These are phyloP conservation scores for Heliamphora pulchella DNA, from an alignment of 179 eudicot genomes.

Conservation along the genomic window DNA sequence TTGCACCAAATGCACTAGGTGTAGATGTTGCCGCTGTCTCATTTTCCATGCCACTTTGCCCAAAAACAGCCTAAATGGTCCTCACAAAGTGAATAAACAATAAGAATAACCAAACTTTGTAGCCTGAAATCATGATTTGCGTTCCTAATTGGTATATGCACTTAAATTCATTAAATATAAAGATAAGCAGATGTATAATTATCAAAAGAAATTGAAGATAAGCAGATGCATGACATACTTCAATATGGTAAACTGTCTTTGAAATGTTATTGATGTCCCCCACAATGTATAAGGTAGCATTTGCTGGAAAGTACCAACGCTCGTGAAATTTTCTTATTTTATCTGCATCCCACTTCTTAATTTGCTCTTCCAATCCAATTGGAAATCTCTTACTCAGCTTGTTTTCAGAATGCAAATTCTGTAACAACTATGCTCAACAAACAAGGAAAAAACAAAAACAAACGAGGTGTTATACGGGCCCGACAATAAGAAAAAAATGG, in stretches of 20 bases:
- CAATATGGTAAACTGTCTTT: conserved; percentile 75
- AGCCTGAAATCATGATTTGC: not conserved
- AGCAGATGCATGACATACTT: conserved; percentile 46
- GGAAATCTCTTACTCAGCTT: conserved; percentile 97
- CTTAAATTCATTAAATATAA: not conserved
- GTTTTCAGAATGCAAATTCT: conserved; percentile 97
- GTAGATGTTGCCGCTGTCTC: conserved; percentile 53
- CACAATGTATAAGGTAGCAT: conserved; percentile 89
- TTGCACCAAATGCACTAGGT: conserved; percentile 86
- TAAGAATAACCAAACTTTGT: not conserved
- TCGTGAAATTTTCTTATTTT: conserved; percentile 93
- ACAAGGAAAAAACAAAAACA: conserved; percentile 1
- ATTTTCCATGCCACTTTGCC: conserved; percentile 57
- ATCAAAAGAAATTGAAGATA: not conserved
- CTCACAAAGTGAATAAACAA: not conserved
- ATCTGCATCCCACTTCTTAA: conserved; percentile 99
- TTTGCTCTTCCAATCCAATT: conserved; percentile 96
- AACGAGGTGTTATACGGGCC: not conserved
- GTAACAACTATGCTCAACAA: conserved; percentile 58
- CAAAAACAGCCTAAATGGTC: conserved; percentile 64
- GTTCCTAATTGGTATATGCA: conserved; percentile 5
- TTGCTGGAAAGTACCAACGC: conserved; percentile 99
- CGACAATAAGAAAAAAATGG: not conserved
- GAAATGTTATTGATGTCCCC: conserved; percentile 88
- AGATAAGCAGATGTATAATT: not conserved